Evolutionary conservation across 1,284 basidiomycete genomes (phyloP).

Genomic region (Apiotrichum domesticum): DNA sequence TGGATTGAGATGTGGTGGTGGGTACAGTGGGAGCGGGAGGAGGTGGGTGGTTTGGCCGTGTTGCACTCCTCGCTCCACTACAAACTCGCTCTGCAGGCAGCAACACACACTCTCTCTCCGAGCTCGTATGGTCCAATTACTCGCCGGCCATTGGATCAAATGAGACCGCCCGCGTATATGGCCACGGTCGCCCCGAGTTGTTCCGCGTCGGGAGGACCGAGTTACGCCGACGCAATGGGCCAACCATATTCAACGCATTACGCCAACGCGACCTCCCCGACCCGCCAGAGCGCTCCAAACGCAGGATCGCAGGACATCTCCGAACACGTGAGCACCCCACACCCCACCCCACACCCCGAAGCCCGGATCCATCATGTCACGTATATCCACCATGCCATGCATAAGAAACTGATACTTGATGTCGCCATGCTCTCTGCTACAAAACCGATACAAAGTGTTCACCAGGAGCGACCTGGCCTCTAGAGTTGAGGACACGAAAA

Average conservation of each 20-base stretch:
- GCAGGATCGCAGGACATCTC: too few species aligned
- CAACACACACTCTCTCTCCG: too few species aligned
- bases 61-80: too few species aligned
- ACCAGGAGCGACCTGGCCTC: not conserved
- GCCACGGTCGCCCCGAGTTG: not conserved
- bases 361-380: too few species aligned
- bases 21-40: not conserved
- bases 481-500: too few species aligned
- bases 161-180: not conserved
- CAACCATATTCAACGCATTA: not conserved
- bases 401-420: not conserved
- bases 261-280: too few species aligned
- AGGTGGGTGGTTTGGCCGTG: not conserved
- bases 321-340: too few species aligned
- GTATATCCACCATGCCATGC: too few species aligned
- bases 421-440: not conserved
- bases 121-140: too few species aligned
- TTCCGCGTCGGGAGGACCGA: not conserved
- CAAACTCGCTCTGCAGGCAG: too few species aligned
- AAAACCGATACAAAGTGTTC: not conserved
- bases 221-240: not conserved
- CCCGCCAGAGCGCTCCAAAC: too few species aligned
- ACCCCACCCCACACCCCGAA: too few species aligned
- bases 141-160: not conserved
- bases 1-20: conserved; percentile 13